Conservation (phyloP, 1,139 yeast genomes). For the Pichia sp. region DNA sequence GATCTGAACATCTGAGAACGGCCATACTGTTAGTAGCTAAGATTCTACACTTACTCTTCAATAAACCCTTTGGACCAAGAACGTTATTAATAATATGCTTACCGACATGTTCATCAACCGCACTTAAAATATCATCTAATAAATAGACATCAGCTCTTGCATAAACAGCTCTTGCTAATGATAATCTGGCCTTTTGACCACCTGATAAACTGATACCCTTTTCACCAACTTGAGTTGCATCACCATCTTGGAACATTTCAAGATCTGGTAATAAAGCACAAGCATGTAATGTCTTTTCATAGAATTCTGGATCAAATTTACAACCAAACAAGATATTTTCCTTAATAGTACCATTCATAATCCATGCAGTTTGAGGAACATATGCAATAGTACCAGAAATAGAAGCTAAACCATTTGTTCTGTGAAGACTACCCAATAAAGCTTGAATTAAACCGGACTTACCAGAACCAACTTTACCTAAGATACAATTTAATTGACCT, state of each 20-base stretch:
- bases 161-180: constrained; percentile 94
- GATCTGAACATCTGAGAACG: constrained; percentile 76
- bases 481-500: constrained; percentile 83
- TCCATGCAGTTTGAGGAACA: constrained; percentile 95
- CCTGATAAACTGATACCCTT: constrained; percentile 96
- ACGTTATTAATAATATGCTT: constrained; percentile 78
- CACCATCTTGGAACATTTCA: constrained; percentile 81
- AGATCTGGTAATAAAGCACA: constrained; percentile 89
- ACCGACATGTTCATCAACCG: constrained; percentile 95
- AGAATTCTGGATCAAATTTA: constrained; percentile 76
- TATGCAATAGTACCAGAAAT: constrained; percentile 84
- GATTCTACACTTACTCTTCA: constrained; percentile 72
- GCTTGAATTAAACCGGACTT: constrained; percentile 87
- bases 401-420: constrained; percentile 70
- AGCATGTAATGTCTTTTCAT: constrained; percentile 76
- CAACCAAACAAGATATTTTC: constrained; percentile 92
- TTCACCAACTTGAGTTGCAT: constrained; percentile 90
- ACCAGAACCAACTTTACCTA: constrained; percentile 93
- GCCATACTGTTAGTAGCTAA: constrained; percentile 89
- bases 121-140: constrained; percentile 90
- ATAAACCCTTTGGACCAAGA: constrained; percentile 76
- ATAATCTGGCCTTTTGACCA: constrained; percentile 94
- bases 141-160: constrained; percentile 91
- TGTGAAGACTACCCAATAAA: constrained; percentile 81
- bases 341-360: constrained; percentile 88